Base-by-base conservation (phyloP, 2,329 filamentous ascomycete species). In the Aspergillus ochraceoroseus region DNA sequence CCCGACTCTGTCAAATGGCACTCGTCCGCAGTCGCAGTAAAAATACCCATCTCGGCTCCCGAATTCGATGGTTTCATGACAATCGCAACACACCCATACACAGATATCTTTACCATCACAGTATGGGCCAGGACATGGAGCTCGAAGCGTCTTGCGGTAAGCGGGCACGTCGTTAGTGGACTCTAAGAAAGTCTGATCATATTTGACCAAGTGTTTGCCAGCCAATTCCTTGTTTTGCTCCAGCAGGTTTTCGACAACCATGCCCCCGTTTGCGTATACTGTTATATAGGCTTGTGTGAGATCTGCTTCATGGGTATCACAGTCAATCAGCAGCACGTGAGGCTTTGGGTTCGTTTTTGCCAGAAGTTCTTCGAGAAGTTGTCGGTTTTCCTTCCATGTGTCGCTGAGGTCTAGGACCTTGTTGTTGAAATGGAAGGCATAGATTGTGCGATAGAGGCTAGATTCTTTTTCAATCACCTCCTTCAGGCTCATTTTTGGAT, bases 21-120 rank as follows among this genome's bases (percentile, higher is more conserved):
- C 17, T 7, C 33, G 32, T 2, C 39, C 39, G n/a, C 39, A 42
- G 8, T 37, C 32, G 26, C 39, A 42, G 26, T 42, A 42, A n/a
- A 42, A 36, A n/a, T 32, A 37, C 3, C 32, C 33, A 14, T 42
- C 39, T 2, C 32, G 22, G 19, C 32, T 36, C 4, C 39, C 39
- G 15, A 36, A 37, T 15, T 42, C 39, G 23, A 42, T 22, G 5
- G 39, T 22, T 11, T 36, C 39, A 17, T 37, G 32, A 13, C 39
- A 42, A 6, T 37, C 39, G n/a, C 5, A 7, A 17, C 39, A 42
- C 2, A 23, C 20, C 39, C 39, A 42, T 7, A 36, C 14, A 5
- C 32, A 29, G n/a, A 37, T 12, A 9, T 32, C 20, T n/a, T 36
- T 18, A 3, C 22, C 20, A n/a, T 42, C 27, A 15, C 39, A 42